Evolutionary conservation across 306 rosid genomes (phyloP), one percentile per base, ranked within the genome.

Genomic region (Arachis stenosperma): DNA sequence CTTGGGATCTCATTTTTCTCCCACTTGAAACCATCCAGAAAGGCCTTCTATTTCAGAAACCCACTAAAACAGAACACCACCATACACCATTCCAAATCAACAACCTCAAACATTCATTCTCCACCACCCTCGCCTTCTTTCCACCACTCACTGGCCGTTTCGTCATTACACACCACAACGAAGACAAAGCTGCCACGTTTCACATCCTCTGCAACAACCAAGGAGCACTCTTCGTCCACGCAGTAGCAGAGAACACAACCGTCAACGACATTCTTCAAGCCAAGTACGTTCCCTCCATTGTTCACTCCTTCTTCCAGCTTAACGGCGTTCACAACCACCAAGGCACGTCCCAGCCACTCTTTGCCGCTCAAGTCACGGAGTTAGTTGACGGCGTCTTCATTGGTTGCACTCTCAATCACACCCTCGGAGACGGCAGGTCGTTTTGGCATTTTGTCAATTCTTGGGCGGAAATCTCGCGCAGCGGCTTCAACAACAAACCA

Each of bases 351-450:
- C 48, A 61, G 11, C 82, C 90, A 0, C 44, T 86, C 46, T 67
- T 86, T 8, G 87, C 81, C 1, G 75, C 81, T 1, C 89, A 87
- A 59, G 85, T 84, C 4, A 87, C 86, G 0, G 84, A 84, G 85
- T 53, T 86, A 0, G n/a, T 54, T 17, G 88, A 87, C 54, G 87
- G 84, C 7, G 3, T 86, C 44, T 83, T 86, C 78, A 67, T 86
- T 5, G 87, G 65, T 4, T 13, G 46, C 56, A 1, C 85, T 3
- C 47, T 75, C 1, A 75, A 81, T 52, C 90, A 83, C 29, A 12
- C 36, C 0, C 75, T 36, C 2, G 78, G 7, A 0, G 87, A 86
- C 15, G 85, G 84, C 74, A 44, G 46, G 3, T 67, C 82, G 27
- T 78, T 81, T 12, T 86, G 87, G 85, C 75, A 40, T 63, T 78